Percentiles rank a stretch among this genome's conserved stretches.
These are phyloP conservation scores for Pyrenochaeta sp. DNA, from an alignment of 2,329 filamentous ascomycete species.

Conservation along the genomic window DNA sequence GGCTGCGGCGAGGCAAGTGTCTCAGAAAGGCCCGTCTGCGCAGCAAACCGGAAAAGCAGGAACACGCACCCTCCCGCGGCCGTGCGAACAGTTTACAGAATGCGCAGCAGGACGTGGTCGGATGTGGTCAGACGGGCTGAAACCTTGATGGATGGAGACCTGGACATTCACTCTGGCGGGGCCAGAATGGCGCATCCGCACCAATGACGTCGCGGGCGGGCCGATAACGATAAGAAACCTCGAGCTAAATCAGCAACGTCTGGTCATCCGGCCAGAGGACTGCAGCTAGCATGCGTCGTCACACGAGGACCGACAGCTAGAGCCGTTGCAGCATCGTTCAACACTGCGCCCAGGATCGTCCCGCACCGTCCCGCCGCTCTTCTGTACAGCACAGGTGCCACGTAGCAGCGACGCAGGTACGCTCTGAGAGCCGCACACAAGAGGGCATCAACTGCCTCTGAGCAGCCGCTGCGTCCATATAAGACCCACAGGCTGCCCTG, in stretches of 20 bases:
- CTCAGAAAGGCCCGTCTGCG: constrained; percentile 11
- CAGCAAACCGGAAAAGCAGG: constrained; percentile 17
- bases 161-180: not conserved
- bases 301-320: constrained; percentile 30
- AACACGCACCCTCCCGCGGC: constrained; percentile 22
- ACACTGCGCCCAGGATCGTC: constrained; percentile 47
- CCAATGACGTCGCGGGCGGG: constrained; percentile 32
- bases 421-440: constrained; percentile 35
- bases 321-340: constrained; percentile 30
- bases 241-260: constrained; percentile 12
- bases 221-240: constrained; percentile 36
- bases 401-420: constrained; percentile 48
- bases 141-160: constrained; percentile 4
- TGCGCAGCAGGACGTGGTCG: too few relatives aligned
- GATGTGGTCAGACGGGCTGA: constrained; percentile 16
- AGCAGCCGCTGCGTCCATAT: constrained; percentile 28
- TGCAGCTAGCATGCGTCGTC: constrained; percentile 42
- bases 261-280: constrained; percentile 23
- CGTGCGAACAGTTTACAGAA: constrained; percentile 20
- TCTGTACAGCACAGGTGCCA: constrained; percentile 49
- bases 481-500: constrained; percentile 29
- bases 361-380: constrained; percentile 45
- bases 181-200: constrained; percentile 8
- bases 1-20: constrained; percentile 16
- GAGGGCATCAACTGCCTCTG: constrained; percentile 33